Conservation (phyloP, 1,284 basidiomycete genomes). For the Taiwanofungus camphoratus region DNA sequence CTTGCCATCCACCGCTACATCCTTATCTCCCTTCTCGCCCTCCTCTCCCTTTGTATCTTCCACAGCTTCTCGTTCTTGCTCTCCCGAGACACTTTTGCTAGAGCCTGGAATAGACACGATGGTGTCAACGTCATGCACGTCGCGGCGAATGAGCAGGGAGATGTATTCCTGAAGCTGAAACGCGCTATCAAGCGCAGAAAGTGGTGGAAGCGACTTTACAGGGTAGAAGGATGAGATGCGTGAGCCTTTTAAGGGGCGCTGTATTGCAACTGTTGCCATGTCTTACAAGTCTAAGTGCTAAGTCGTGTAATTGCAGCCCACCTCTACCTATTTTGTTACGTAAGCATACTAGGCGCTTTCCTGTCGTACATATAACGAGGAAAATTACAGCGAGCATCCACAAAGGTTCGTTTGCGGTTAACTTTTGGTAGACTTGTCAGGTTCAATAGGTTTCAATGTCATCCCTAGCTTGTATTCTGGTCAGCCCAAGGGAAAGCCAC, state of each 20-base stretch:
- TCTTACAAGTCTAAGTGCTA: no score
- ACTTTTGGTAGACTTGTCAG: no score
- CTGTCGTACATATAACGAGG: no score
- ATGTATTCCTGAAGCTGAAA: conserved; percentile 97
- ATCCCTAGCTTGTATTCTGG: no score
- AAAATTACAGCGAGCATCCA: no score
- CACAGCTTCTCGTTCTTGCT: background rate
- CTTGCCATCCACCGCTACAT: conserved; percentile 36
- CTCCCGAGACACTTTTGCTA: conserved; percentile 11
- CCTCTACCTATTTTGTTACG: no score
- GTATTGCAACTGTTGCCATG: conserved; percentile 38
- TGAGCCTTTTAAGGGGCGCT: conserved; percentile 66
- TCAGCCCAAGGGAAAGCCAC: no score
- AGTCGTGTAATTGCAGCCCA: no score
- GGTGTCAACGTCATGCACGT: conserved; percentile 83
- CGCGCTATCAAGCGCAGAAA: conserved; percentile 77
- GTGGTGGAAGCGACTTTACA: conserved; percentile 56
- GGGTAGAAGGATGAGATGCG: conserved; percentile 76
- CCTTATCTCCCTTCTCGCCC: conserved; percentile 35
- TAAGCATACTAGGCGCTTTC: no score
- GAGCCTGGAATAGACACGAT: conserved; percentile 73
- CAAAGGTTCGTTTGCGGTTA: no score
- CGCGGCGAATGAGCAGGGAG: conserved; percentile 74
- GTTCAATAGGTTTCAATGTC: no score
- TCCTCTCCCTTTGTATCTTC: conserved; percentile 24